A percentile compares a stretch with the other conserved stretches of the same genome.
Evolutionary conservation across 371 early-diverging fungal genomes (phyloP).

Genomic region (Lichtheimia hyalospora): DNA sequence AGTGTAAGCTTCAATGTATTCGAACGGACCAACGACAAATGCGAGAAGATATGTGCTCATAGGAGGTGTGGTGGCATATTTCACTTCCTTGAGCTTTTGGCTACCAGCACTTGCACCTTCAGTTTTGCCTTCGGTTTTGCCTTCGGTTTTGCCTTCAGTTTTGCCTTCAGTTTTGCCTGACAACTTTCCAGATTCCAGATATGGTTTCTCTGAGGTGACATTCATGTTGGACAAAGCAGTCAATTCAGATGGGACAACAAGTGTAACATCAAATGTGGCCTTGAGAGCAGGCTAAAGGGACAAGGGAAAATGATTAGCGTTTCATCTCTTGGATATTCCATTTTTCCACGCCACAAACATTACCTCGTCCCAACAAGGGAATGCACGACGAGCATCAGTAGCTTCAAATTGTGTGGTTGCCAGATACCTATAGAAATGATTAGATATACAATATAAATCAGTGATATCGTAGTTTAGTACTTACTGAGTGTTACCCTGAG

Average conservation of each 20-base stretch:
- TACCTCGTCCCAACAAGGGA: conserved; percentile 93
- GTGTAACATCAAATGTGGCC: conserved; percentile 86
- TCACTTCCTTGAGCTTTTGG: conserved; percentile 57
- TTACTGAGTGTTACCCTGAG: conserved; percentile 64
- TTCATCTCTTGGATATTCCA: neutral
- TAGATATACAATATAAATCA: neutral
- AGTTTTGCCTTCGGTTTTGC: conserved; percentile 12
- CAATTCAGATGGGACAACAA: conserved; percentile 69
- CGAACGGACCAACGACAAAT: conserved; percentile 84
- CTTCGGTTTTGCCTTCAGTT: conserved; percentile 7
- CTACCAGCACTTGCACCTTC: conserved; percentile 2
- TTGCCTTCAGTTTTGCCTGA: conserved; percentile 6
- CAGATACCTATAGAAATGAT: conserved; percentile 43
- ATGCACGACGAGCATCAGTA: conserved; percentile 86
- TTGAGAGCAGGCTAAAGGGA: conserved; percentile 69
- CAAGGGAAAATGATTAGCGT: no score
- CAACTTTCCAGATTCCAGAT: conserved; percentile 26
- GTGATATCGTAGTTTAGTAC: neutral
- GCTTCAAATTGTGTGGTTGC: conserved; percentile 94
- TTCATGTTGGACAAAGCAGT: conserved; percentile 90
- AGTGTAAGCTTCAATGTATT: conserved; percentile 78
- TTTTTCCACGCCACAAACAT: neutral
- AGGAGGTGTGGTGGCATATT: conserved; percentile 82
- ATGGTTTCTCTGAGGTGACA: conserved; percentile 55
- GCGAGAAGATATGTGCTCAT: conserved; percentile 91